Percentiles rank a stretch among this genome's conserved stretches.
These are phyloP conservation scores for Pseudogymnoascus sp. DNA, from an alignment of 2,329 filamentous ascomycete species.

Conservation along the genomic window DNA sequence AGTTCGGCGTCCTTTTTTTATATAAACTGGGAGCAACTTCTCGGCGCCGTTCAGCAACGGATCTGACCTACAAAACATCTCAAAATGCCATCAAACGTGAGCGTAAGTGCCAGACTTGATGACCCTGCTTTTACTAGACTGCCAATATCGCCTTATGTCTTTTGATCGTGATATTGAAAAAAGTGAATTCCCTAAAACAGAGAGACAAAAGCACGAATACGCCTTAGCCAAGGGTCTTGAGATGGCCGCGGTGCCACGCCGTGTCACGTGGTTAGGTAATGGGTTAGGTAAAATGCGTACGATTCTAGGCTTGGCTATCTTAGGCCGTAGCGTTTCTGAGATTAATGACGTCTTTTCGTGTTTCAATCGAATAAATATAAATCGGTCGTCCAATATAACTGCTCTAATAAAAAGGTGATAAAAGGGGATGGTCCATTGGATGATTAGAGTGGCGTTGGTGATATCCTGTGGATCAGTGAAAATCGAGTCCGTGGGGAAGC, in stretches of 20 bases:
- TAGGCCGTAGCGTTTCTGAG: constrained; percentile 3
- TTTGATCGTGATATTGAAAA: not conserved
- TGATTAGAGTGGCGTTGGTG: not conserved
- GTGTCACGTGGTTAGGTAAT: constrained; percentile 7
- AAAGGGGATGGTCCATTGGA: not conserved
- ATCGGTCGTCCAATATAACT: constrained; percentile 7
- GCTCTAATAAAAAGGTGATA: constrained; percentile 8
- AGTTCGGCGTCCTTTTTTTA: not conserved
- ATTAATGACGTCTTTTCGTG: constrained; percentile 7
- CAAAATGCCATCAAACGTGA: not conserved
- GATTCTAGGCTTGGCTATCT: constrained; percentile 5
- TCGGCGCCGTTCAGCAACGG: not conserved
- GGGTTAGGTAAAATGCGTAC: constrained; percentile 1
- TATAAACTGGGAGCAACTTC: not conserved
- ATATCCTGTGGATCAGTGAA: not conserved
- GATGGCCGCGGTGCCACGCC: not conserved
- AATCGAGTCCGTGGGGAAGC: not conserved
- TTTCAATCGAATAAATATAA: not conserved
- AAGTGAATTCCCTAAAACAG: not conserved
- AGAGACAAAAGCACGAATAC: not conserved
- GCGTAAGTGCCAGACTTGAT: not conserved
- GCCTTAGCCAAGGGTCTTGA: not conserved
- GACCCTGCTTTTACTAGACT: constrained; percentile 1
- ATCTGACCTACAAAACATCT: not conserved
- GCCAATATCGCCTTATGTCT: constrained; percentile 2